Base-by-base conservation (phyloP, 495 filamentous ascomycete genomes). In the Talaromyces thailandensis region DNA sequence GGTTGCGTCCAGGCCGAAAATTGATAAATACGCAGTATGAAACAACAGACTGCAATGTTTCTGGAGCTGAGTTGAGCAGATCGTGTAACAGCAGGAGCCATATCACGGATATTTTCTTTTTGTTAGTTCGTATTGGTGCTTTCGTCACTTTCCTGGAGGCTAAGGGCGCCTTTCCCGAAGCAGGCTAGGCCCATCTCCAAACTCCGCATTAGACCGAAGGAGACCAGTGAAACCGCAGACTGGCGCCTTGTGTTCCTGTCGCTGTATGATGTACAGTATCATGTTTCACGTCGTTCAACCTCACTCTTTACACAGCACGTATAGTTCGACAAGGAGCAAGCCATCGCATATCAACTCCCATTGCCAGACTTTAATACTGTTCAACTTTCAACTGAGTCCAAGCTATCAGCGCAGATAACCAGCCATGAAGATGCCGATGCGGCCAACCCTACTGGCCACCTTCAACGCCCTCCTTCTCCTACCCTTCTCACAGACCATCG, bases 401-500 rank as follows among this genome's bases (percentile, higher is more conserved):
- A 8, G 23, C 56, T 9, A 7, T 43, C n/a, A 12, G 18, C 56
- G 21, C 56, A 24, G 40, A 32, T 23, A 37, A 43, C 24, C 37
- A 58, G 21, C 62, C 29, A 63, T 63, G 55, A 16, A 58, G 45
- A 18, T 57, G 45, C 62, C 52, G 24, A 52, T 45, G 43, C 59
- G 35, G 53, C 35, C 62, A 14, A 28, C 25, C 37, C 21, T 32
- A 24, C 31, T 58, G 12, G 35, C 40, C 25, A 43, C 62, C 28
- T 58, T 40, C 37, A 50, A 28, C n/a, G 26, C 16, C 55, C 6
- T 63, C 53, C 28, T 63, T 25, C 56, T 70, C 56, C 60, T 67
- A 29, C 65, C 62, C 62, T 61, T 66, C 58, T 64, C 72, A 55
- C 62, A 65, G 61, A 64, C 73, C 40, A 70, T 76, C 23, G 64